Evolutionary conservation across 1,284 basidiomycete species (phyloP), one percentile per base, ranked within the genome.

Genomic region (Gomphus sp.): DNA sequence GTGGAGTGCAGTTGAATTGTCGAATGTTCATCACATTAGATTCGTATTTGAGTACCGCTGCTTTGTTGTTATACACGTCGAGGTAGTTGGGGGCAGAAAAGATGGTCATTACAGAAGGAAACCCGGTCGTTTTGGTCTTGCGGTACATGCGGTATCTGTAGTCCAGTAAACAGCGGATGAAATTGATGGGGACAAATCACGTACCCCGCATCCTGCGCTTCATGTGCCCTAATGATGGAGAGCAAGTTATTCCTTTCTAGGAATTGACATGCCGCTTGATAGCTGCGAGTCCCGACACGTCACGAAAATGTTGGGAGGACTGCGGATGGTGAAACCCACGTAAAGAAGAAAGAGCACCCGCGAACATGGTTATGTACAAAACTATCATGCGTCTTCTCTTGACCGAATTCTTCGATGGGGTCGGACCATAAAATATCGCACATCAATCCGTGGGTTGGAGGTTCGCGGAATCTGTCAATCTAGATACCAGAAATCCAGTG

Each of bases 331-430:
- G n/a, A 16, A 49, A 22, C 31, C 76, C 82, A 92, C 83, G 92
- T 95, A 78, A 94, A 96, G 78, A 97, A 97, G 74, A 91, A 97
- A 10, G 89, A 91, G 72, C 93, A 97, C n/a, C 93, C 93, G 63
- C 93, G 82, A 52, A 96, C 93, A 67, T 95, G 91, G 68, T 96
- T 97, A 70, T 96, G 93, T 43, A 96, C 69, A 69, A 95, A 97
- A 64, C 84, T 89, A 60, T 92, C 90, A 36, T 80, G 79, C 43
- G 81, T 90, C 76, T 93, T 94, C 74, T 96, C 93, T 60, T 85
- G 85, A 5, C 92, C 93, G 70, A 96, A 97, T 70, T 95, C 93
- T 71, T 97, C 93, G 1, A 94, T 79, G 8, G 93, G 94, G 73
- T 97, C 93, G 1, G 93, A 88, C 93, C 93, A 97, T 36, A 97